These are phyloP conservation scores for Hansenula sp. DNA, from an alignment of 1,139 yeast genomes.

Conservation along the genomic window DNA sequence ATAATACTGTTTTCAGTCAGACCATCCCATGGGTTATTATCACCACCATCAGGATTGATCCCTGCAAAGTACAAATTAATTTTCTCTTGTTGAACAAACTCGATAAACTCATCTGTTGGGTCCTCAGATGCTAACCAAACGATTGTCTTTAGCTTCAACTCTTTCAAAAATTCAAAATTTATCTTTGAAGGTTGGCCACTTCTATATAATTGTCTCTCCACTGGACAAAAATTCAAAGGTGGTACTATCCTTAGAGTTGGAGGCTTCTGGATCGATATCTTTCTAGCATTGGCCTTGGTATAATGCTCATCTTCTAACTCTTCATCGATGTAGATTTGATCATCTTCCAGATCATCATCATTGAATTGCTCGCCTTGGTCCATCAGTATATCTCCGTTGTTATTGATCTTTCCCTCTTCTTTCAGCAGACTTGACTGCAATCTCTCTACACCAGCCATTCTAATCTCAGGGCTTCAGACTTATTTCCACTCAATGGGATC, in stretches of 20 bases:
- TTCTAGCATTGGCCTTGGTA: constrained; percentile 14
- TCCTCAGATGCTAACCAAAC: constrained; percentile 96
- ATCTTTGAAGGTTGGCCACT: constrained; percentile 97
- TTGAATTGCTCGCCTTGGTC: background rate
- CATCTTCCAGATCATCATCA: constrained; percentile 23
- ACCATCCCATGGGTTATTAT: constrained; percentile 96
- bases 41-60: constrained; percentile 62
- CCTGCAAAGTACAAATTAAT: constrained; percentile 62
- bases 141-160: constrained; percentile 71
- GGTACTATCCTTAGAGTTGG: constrained; percentile 77
- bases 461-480: too few species aligned
- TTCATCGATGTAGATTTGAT: constrained; percentile 21
- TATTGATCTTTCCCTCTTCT: too few species aligned
- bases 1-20: constrained; percentile 77
- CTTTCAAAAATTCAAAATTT: constrained; percentile 78
- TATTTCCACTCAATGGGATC: too few species aligned
- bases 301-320: constrained; percentile 27
- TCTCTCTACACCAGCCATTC: background rate
- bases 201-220: constrained; percentile 78
- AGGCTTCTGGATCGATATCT: constrained; percentile 32
- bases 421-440: too few species aligned
- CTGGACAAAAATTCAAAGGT: constrained; percentile 93
- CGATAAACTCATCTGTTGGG: constrained; percentile 83
- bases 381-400: background rate
- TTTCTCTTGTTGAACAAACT: constrained; percentile 69